A percentile compares a stretch with the other conserved stretches of the same genome.
Evolutionary conservation across 495 filamentous ascomycete genomes (phyloP).

Genomic region (Chlorociboria aeruginascens): DNA sequence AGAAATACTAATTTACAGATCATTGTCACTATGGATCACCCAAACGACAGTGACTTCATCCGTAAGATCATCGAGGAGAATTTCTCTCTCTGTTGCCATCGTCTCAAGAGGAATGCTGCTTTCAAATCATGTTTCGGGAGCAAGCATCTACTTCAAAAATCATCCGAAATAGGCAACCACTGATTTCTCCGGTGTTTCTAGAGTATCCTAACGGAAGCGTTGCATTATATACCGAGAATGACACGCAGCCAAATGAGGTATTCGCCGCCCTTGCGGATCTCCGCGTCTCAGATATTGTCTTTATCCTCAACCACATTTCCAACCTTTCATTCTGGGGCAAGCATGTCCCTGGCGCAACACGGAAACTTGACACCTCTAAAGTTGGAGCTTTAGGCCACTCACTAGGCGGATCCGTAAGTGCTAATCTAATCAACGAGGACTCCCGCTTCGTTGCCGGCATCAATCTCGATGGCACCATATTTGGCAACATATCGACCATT

Average conservation of each 20-base stretch:
- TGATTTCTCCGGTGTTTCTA: too few species aligned
- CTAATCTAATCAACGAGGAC: neutral
- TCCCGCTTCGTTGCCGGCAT: neutral
- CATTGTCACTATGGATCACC: slow-evolving; percentile 35
- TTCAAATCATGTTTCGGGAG: too few species aligned
- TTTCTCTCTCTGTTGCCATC: too few species aligned
- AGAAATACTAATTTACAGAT: slow-evolving; percentile 16
- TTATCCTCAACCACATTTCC: slow-evolving; percentile 24
- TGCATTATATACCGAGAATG: slow-evolving; percentile 19
- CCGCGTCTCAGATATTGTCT: slow-evolving; percentile 19
- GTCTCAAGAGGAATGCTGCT: too few species aligned
- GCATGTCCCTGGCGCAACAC: slow-evolving; percentile 4
- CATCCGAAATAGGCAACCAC: too few species aligned
- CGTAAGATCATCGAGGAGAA: too few species aligned
- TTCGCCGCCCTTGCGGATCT: neutral
- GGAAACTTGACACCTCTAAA: slow-evolving; percentile 4
- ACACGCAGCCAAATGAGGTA: slow-evolving; percentile 6
- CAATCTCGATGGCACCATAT: slow-evolving; percentile 5
- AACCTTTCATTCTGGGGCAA: neutral
- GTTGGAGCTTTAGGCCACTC: slow-evolving; percentile 39
- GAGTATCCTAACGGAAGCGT: slow-evolving; percentile 33
- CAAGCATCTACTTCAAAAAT: too few species aligned
- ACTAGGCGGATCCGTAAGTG: slow-evolving; percentile 23
- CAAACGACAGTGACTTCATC: slow-evolving; percentile 33
- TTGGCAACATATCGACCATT: neutral